Evolutionary conservation across 2,329 filamentous ascomycete species (phyloP), one percentile per base, ranked within the genome.

Genomic region (Paradendryphiella salina): DNA sequence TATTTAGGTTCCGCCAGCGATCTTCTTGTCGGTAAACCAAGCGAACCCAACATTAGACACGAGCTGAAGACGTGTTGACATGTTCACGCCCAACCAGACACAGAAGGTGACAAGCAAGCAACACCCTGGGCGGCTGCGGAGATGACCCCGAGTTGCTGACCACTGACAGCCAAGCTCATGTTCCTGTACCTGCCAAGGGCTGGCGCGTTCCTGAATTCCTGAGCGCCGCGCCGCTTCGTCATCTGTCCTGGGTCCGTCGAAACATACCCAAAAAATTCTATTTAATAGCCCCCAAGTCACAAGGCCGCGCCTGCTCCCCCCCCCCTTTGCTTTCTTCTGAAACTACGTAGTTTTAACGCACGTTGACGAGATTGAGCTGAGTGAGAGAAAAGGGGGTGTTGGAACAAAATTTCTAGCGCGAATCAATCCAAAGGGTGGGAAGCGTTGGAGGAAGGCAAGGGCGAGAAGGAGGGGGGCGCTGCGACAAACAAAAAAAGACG

Each of bases 151-250:
- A 15, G 34, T 42, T 28, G 18, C 15, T 14, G 13, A 17, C 7
- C 39, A 20, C 20, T 26, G 13, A 36, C 34, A 39, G 17, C 36
- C 14, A 17, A 18, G 9, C 26, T 37, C 40, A 40, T 45, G 34
- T 44, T 44, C 17, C 17, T 36, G 32, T 50, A 28, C 33, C 33
- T 43, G 36, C 32, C 39, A 43, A 49, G 46, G 17, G 40, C 40
- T 23, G 47, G 47, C 20, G 47, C 29, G 31, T 42, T 45, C 21
- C 35, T 50, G 34, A 28, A 37, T 31, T 41, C 4, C 29, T 40
- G 26, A 31, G 18, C 41, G 32, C 46, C 46, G 46, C 46, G 46
- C 37, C 46, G 38, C 46, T 43, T 42, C 32, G 17, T 29, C 37
- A 43, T 29, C 23, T 20, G 28, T 41, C 36, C 36, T 13, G 3